Base-by-base conservation (phyloP, 2,329 filamentous ascomycete genomes). In the Diaporthe sp. region DNA sequence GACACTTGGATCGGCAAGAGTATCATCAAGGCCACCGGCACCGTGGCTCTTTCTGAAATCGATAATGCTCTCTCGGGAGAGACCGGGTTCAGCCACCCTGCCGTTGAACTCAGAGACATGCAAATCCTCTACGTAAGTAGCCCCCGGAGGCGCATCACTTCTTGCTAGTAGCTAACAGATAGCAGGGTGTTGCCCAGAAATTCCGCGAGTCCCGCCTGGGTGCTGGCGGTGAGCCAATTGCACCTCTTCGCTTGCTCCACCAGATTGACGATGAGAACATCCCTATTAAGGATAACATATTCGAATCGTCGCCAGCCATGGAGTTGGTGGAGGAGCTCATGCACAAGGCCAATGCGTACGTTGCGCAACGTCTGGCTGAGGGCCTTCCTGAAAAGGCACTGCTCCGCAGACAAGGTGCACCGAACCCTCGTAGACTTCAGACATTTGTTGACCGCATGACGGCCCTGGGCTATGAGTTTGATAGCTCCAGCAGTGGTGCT, bases 231-330 rank as follows among this genome's bases (percentile, higher is more conserved):
- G 91, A 94, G 77, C 92, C 94, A 17, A 94, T 98, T 79, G 94
- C 96, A 44, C 93, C 96, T 53, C 90, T 99, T 70, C 94, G 97
- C 73, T 89, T 99, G 61, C 88, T 98, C 76, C 95, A 98, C 84
- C 96, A 98, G 85, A 89, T 98, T 53, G 97, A 99, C 79, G 97
- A 99, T 79, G 97, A 99, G 88, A 98, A 98, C 83, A 95, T 98
- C 70, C 97, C 96, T 3, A 96, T 98, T 53, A 95, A 98, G 85
- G 92, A 95, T 82, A 99, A 98, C 85, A 94, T 99, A 77, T 99
- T 98, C 81, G 93, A 98, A 82, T 96, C 94, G 39, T 95, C 94
- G 17, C 88, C 93, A 13, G 94, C 96, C 3, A 95, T 97, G 77
- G 96, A 98, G 85, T 91, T 98, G 76, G 94, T 98, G 58, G 97